Base-by-base conservation (phyloP, 2,329 filamentous ascomycete species). In the Colletotrichum brevisporum region DNA sequence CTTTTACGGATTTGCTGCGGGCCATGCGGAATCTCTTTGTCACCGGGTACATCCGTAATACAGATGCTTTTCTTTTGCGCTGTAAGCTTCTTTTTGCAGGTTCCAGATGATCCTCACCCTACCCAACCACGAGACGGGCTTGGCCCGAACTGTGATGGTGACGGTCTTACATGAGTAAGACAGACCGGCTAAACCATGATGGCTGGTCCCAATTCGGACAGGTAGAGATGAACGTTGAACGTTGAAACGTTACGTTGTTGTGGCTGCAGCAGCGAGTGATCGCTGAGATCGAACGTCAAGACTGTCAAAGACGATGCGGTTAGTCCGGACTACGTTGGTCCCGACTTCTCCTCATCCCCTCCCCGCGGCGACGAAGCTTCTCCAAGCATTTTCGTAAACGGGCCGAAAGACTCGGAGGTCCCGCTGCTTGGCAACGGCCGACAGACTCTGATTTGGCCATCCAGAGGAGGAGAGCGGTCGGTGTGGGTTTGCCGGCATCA, bases 331-430 rank as follows among this genome's bases (percentile, higher is more conserved):
- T 24, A 2, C 41, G 39, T 16, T 6, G 4, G 5, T 39, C 43
- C 26, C 13, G 43, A 16, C 13, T 26, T 24, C 10, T 13, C 26
- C 15, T 50, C 50, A 36, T n/a, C 24, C 24, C 26, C 47, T 18
- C 41, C 8, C 21, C 5, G n/a, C 21, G n/a, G 4, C 21, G 12
- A 54, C 24, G 39, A 41, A 50, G 65, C n/a, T 66, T 12, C 55
- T 45, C 54, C 39, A 47, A 24, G 16, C 16, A 6, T 48, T 39
- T 24, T 39, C n/a, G 50, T 55, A 69, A 66, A 69, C 31, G 62
- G 62, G 62, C 66, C 66, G 62, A 69, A 66, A 66, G 31, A 45
- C 43, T 69, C 18, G 50, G 26, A 16, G 15, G 45, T 52, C 50
- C 62, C 62, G 45, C 66, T 36, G 4, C 62, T 60, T 69, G 66